These are phyloP conservation scores for Pseudocercospora cruenta DNA, from an alignment of 2,329 filamentous ascomycete species.

Conservation along the genomic window DNA sequence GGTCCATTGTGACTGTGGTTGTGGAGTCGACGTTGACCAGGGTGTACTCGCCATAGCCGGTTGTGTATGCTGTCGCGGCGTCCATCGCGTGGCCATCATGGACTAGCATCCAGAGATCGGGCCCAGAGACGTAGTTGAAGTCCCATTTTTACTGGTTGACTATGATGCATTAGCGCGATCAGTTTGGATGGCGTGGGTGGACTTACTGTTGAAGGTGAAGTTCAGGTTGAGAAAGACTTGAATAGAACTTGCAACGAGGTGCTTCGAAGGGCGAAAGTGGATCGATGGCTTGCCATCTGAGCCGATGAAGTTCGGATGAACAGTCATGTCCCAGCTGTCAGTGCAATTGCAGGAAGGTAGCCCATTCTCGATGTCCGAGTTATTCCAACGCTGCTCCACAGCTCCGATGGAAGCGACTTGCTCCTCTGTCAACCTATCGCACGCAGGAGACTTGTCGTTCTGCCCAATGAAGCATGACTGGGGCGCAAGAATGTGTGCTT, in stretches of 20 bases:
- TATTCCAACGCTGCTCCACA: too few species aligned
- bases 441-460: not conserved
- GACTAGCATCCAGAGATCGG: not conserved
- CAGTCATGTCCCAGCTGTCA: not conserved
- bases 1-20: not conserved
- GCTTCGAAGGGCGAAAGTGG: not conserved
- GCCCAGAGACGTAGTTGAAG: not conserved
- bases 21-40: not conserved
- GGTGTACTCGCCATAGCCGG: not conserved
- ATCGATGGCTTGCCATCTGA: not conserved
- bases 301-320: not conserved
- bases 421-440: not conserved
- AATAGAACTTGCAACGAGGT: not conserved
- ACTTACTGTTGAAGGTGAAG: not conserved
- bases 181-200: too few species aligned
- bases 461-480: not conserved
- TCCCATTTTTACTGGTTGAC: not conserved
- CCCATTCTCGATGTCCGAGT: too few species aligned
- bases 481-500: not conserved
- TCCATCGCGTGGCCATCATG: not conserved
- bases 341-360: not conserved
- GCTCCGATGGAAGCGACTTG: not conserved
- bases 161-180: too few species aligned
- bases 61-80: not conserved
- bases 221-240: not conserved